phyloP scores from a whole-genome alignment of 2,329 filamentous ascomycete species.

The Fusarium luffae region DNA sequence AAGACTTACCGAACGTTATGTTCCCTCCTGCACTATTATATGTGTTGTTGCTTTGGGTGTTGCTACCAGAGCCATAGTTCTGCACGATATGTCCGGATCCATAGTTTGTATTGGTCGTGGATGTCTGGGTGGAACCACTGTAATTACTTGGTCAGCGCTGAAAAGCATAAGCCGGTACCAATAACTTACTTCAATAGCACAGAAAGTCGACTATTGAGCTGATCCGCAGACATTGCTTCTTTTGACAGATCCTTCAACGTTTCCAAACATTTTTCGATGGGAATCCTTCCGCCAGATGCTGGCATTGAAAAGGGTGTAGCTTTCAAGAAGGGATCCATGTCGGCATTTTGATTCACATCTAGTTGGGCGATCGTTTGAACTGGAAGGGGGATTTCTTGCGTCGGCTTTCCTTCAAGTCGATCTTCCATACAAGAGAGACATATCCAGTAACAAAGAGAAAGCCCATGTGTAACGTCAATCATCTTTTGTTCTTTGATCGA shows the following conservation, averaged over 20 bases:
- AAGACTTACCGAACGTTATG: background rate
- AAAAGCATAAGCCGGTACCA: fast-evolving
- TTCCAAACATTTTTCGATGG: background rate
- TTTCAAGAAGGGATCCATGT: background rate
- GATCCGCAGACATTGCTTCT: fast-evolving
- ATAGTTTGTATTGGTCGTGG: background rate
- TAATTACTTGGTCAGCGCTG: fast-evolving
- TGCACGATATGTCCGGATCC: background rate
- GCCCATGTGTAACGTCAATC: background rate
- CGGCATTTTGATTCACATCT: fast-evolving
- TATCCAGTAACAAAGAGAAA: background rate
- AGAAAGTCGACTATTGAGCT: background rate
- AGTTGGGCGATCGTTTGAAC: fast-evolving
- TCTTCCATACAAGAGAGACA: background rate
- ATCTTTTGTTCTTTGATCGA: fast-evolving
- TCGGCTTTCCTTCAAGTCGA: fast-evolving
- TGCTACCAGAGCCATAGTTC: background rate
- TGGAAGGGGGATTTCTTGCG: fast-evolving
- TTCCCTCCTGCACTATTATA: no score
- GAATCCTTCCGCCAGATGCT: fast-evolving
- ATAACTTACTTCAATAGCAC: background rate
- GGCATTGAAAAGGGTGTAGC: background rate
- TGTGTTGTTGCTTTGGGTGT: no score
- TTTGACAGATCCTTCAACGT: background rate
- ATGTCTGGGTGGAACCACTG: background rate